These are phyloP conservation scores for Eleusine coracana DNA, from an alignment of 176 grass and related monocot species.

Conservation along the genomic window DNA sequence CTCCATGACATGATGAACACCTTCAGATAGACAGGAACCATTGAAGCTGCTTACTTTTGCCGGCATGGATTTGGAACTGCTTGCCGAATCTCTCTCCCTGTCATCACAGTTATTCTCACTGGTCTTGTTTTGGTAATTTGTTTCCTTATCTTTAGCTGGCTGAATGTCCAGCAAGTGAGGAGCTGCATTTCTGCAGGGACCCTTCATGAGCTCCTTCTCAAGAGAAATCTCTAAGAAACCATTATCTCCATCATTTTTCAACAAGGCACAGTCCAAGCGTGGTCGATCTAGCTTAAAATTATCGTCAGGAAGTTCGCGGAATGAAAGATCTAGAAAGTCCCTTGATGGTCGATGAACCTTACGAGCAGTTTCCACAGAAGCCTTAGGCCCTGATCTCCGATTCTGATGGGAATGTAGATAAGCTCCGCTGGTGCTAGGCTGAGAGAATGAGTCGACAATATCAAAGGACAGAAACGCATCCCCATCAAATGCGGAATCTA, in stretches of 20 bases:
- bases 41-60: conserved; percentile 41
- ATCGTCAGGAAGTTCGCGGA: conserved; percentile 57
- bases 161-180: conserved; percentile 28
- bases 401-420: conserved; percentile 37
- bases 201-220: conserved; percentile 28
- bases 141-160: conserved; percentile 11
- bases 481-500: conserved; percentile 55
- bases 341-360: conserved; percentile 31
- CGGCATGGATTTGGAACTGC: conserved; percentile 50
- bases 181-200: conserved; percentile 38
- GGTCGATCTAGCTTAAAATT: conserved; percentile 47
- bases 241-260: conserved; percentile 32
- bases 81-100: conserved; percentile 37
- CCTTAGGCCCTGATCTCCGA: conserved; percentile 31
- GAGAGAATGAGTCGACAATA: conserved; percentile 53
- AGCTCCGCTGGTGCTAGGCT: conserved; percentile 51
- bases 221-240: conserved; percentile 72
- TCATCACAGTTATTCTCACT: conserved; percentile 14
- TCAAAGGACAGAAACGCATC: conserved; percentile 79
- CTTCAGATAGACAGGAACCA: conserved; percentile 13
- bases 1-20: not conserved
- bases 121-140: not conserved
- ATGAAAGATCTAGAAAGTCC: conserved; percentile 70
- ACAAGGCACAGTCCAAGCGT: conserved; percentile 53
- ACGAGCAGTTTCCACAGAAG: conserved; percentile 35